Conservation (phyloP, 805 yeast genomes). For the Cyberlindnera subsufficiens region DNA sequence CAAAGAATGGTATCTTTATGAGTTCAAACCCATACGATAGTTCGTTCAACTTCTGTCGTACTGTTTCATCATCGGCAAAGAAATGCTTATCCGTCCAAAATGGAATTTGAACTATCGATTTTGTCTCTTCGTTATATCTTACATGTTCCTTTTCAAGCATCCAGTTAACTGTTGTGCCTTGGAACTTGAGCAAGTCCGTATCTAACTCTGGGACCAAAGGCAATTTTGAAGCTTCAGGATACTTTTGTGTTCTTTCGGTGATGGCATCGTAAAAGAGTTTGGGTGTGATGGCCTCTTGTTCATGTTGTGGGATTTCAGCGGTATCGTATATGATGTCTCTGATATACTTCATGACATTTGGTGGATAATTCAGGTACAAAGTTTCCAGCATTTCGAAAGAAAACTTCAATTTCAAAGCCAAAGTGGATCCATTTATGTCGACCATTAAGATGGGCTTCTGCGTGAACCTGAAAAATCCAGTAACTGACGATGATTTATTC, state of each 20-base stretch:
- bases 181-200: conserved; percentile 42
- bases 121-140: conserved; percentile 25
- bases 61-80: conserved; percentile 13
- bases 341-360: conserved; percentile 1
- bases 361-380: conserved; percentile 3
- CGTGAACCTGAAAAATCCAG: background rate
- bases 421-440: background rate
- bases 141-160: conserved; percentile 46
- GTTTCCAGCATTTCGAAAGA: conserved; percentile 7
- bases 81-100: conserved; percentile 14
- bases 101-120: conserved; percentile 19
- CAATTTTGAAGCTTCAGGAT: conserved; percentile 9
- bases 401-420: conserved; percentile 4
- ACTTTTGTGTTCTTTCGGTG: conserved; percentile 35
- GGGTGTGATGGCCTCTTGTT: conserved; percentile 19
- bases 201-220: conserved; percentile 37
- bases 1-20: conserved; percentile 10
- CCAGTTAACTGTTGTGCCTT: conserved; percentile 52
- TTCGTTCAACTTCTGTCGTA: conserved; percentile 31
- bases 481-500: background rate
- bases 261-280: conserved; percentile 44
- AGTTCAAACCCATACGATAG: conserved; percentile 51
- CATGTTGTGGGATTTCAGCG: background rate
- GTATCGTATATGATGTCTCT: conserved; percentile 2
- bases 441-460: conserved; percentile 4